Evolutionary conservation across 805 yeast species (phyloP).

Genomic region (Cyberlindnera suaveolens): DNA sequence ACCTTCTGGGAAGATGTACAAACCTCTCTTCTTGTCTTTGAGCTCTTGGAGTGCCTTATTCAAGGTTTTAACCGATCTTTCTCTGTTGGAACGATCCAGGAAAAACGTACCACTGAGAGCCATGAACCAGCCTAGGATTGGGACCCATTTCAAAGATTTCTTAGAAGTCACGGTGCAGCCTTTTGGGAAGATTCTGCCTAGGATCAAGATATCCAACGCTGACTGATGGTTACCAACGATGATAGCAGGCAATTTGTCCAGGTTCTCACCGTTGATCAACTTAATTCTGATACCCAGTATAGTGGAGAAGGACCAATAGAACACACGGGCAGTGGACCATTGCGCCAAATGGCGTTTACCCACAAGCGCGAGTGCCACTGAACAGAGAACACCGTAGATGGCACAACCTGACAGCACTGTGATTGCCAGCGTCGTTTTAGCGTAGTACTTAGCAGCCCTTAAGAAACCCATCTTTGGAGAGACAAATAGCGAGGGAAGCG

Average conservation of each 20-base stretch:
- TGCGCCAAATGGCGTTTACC: constrained; percentile 82
- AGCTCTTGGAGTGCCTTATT: constrained; percentile 60
- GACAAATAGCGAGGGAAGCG: neutral
- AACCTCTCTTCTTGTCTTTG: constrained; percentile 58
- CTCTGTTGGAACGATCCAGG: constrained; percentile 74
- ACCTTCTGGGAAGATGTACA: constrained; percentile 96
- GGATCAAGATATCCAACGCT: constrained; percentile 72
- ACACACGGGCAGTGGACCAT: constrained; percentile 83
- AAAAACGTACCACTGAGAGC: constrained; percentile 83
- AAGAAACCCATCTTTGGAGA: constrained; percentile 4
- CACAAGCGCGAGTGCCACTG: constrained; percentile 54
- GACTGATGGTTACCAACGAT: constrained; percentile 88
- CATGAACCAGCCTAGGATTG: constrained; percentile 98
- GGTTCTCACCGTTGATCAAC: constrained; percentile 57
- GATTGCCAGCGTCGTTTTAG: constrained; percentile 50
- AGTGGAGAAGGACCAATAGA: constrained; percentile 54
- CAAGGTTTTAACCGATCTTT: constrained; percentile 69
- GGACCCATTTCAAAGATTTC: constrained; percentile 73
- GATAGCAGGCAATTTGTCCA: constrained; percentile 65
- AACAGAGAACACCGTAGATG: constrained; percentile 70
- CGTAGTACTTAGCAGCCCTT: constrained; percentile 39
- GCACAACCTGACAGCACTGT: constrained; percentile 54
- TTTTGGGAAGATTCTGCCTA: constrained; percentile 81
- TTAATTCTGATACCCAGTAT: constrained; percentile 65
- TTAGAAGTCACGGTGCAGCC: constrained; percentile 93